Evolutionary conservation across 495 filamentous ascomycete species (phyloP), one percentile per base, ranked within the genome.

Genomic region (Aspergillus indologenus): DNA sequence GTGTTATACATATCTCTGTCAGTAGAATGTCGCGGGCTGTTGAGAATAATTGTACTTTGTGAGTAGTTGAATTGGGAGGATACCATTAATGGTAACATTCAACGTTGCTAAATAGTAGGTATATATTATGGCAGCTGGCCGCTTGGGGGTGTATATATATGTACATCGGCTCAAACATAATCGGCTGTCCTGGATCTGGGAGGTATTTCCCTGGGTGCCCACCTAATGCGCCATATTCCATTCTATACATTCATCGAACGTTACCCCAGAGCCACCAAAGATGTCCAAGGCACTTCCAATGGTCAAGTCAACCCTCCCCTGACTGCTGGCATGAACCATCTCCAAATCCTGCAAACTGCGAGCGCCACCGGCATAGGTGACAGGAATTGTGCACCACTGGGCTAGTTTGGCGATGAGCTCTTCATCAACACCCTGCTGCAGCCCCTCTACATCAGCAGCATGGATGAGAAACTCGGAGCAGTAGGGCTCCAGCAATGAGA

Each of bases 381-480:
- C 87, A 11, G 94, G 95, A 48, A 94, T 92, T 11, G 78, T 84
- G 64, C 91, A 94, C 90, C 92, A 98, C 61, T 85, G 72, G 1
- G 90, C 88, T 49, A 98, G 74, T 55, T 77, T 84, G 54, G 80
- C 72, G 0, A 98, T 92, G 2, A 98, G 76, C 52, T 88, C 81
- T 65, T 93, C 87, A 63, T 98, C 95, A 52, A 98, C 88, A 24
- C 94, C 94, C 52, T 80, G 79, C 68, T 97, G 95, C 49, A 98
- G 76, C 9, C 94, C 94, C 69, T 98, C 94, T 55, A 93, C 91
- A 69, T 98, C 94, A n/a, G 95, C 94, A n/a, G 94, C 94, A 66
- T 98, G 95, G 65, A 98, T 90, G 50, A 98, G 79, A 71, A 98
- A 98, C 66, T 98, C 95, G 45, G 88, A 90, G 76, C 94, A 97